These are phyloP conservation scores for Tricholoma saponaceum DNA, from an alignment of 768 basidiomycete genomes.

Conservation along the genomic window DNA sequence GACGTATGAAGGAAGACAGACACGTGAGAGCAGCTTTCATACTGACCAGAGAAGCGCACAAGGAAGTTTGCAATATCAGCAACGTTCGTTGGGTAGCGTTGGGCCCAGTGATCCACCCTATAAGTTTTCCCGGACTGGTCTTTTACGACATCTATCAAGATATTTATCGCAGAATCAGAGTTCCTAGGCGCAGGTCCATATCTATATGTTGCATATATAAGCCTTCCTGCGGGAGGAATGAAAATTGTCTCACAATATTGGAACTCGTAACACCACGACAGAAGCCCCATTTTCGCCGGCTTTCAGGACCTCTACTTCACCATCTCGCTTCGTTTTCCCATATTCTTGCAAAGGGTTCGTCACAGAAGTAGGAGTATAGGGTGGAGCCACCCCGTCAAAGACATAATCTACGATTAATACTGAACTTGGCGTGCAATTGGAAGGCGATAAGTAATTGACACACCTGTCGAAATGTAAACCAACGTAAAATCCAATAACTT, in stretches of 20 bases:
- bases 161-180: conserved; percentile 85
- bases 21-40: background rate
- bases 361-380: conserved; percentile 69
- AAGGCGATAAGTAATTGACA: conserved; percentile 5
- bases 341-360: conserved; percentile 90
- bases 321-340: conserved; percentile 81
- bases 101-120: conserved; percentile 96
- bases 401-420: conserved; percentile 69
- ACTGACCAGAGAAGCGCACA: conserved; percentile 63
- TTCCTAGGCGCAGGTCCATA: conserved; percentile 86
- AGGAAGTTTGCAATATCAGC: conserved; percentile 84
- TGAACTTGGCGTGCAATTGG: background rate
- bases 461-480: conserved; percentile 91
- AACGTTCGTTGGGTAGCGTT: conserved; percentile 89
- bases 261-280: conserved; percentile 77
- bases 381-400: conserved; percentile 90
- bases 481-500: conserved; percentile 60
- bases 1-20: background rate
- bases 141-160: conserved; percentile 80
- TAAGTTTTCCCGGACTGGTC: conserved; percentile 86
- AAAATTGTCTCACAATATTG: conserved; percentile 64
- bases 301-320: conserved; percentile 70
- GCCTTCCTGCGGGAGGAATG: background rate
- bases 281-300: conserved; percentile 48
- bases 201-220: conserved; percentile 33